Evolutionary conservation across 2,329 filamentous ascomycete genomes (phyloP), one percentile per base, ranked within the genome.

Genomic region (Apiospora pterosperma): DNA sequence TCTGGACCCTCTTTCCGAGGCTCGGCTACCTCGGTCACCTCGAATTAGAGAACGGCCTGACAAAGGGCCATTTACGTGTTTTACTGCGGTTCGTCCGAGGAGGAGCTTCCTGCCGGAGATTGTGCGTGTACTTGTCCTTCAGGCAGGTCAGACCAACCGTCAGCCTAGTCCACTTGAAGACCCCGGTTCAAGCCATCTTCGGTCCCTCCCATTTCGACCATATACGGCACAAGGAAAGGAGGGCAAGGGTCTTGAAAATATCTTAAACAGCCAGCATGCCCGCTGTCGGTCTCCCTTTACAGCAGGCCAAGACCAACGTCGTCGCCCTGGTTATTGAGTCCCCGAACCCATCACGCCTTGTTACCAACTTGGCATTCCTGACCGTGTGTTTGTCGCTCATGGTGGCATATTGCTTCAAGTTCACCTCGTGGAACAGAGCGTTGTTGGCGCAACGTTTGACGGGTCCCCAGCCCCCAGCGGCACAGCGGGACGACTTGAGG

Each of bases 231-330:
- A 60, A n/a, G 16, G 8, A 60, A 60, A 60, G 19, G 12, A 25
- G 39, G 58, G 11, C 34, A 23, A 36, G 36, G 36, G 3, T 60
- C n/a, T 39, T 60, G 36, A 36, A 38, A 60, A 34, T 3, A 36
- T 58, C 62, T 61, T 70, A 74, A 73, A 70, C 68, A 76, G 75
- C 74, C 79, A 75, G 66, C 66, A 81, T 80, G 79, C 78, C 79
- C 69, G 74, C 72, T 71, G 69, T 78, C 70, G 74, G 75, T 34
- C 70, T 72, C 67, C 71, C 73, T 66, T 64, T 65, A 61, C 69
- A 70, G 66, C 67, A 65, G 66, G 63, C 69, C 65, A 70, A 69
- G 71, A 71, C 71, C 69, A 71, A 74, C 38, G 39, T 21, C 70
- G 68, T 73, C 67, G 72, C 69, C 62, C 70, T 70, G 67, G 69